Evolutionary conservation across 1,284 basidiomycete genomes (phyloP).

Genomic region (Sutorius eximius): DNA sequence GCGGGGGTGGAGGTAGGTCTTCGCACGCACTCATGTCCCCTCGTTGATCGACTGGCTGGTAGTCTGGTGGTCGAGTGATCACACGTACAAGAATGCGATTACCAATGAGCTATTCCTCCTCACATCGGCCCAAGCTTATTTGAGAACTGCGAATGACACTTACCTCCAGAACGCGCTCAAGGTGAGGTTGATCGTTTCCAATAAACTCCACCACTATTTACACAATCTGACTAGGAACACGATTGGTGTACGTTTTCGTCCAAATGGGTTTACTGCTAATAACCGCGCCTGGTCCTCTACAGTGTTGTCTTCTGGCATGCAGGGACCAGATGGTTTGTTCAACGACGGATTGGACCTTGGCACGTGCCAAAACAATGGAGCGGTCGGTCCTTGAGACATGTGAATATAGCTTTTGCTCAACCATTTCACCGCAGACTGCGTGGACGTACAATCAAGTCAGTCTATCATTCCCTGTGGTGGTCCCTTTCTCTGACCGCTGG

Average conservation of each 20-base stretch:
- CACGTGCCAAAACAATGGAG: conserved; percentile 49
- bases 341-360: conserved; percentile 47
- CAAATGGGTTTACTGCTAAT: neutral
- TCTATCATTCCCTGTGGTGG: neutral
- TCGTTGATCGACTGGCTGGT: neutral
- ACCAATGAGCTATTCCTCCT: conserved; percentile 57
- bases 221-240: conserved; percentile 36
- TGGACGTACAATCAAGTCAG: conserved; percentile 57
- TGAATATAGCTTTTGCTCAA: neutral
- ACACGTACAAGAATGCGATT: conserved; percentile 58
- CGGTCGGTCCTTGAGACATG: conserved; percentile 28
- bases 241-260: conserved; percentile 44
- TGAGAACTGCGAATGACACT: conserved; percentile 37
- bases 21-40: conserved; percentile 29
- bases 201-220: neutral
- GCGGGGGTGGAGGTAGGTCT: conserved; percentile 22
- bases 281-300: neutral
- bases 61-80: conserved; percentile 59
- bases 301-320: conserved; percentile 51
- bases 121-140: conserved; percentile 47
- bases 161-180: conserved; percentile 50
- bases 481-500: neutral
- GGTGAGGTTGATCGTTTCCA: conserved; percentile 23
- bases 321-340: conserved; percentile 47
- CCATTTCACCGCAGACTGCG: conserved; percentile 39